These are phyloP conservation scores for Lodderomyces pseudojiufengensis DNA, from an alignment of 1,139 yeast genomes.

Conservation along the genomic window DNA sequence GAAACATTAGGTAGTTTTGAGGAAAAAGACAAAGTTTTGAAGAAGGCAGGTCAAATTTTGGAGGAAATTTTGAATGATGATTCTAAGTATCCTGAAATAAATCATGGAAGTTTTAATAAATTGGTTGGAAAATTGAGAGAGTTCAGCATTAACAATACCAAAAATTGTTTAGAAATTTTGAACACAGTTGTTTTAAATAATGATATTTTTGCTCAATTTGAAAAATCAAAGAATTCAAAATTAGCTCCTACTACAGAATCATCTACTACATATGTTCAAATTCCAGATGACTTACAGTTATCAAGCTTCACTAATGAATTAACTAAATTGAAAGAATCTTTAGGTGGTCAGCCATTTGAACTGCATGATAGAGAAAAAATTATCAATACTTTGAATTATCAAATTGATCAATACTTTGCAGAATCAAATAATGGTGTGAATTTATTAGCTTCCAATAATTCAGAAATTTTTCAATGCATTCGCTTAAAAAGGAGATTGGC, in stretches of 20 bases:
- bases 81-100: conserved; percentile 3
- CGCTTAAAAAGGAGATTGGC: conserved; percentile 20
- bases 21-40: conserved; percentile 6
- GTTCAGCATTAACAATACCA: conserved; percentile 7
- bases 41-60: conserved; percentile 1
- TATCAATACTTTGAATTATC: conserved; percentile 16
- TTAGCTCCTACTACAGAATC: background rate
- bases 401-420: conserved; percentile 19
- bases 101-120: conserved; percentile 5
- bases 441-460: conserved; percentile 12
- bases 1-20: conserved; percentile 3
- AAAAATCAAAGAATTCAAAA: background rate
- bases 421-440: conserved; percentile 7
- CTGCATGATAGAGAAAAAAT: conserved; percentile 14
- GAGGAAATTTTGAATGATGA: conserved; percentile 2
- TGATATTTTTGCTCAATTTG: conserved; percentile 8
- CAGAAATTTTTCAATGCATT: conserved; percentile 19
- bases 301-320: conserved; percentile 25
- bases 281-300: conserved; percentile 20
- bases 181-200: conserved; percentile 12
- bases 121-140: conserved; percentile 8
- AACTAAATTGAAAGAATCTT: conserved; percentile 15
- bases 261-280: conserved; percentile 14
- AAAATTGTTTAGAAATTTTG: conserved; percentile 11
- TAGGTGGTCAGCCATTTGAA: conserved; percentile 13